Conservation (phyloP, 2,329 filamentous ascomycete species). For the Botrytis deweyae region DNA sequence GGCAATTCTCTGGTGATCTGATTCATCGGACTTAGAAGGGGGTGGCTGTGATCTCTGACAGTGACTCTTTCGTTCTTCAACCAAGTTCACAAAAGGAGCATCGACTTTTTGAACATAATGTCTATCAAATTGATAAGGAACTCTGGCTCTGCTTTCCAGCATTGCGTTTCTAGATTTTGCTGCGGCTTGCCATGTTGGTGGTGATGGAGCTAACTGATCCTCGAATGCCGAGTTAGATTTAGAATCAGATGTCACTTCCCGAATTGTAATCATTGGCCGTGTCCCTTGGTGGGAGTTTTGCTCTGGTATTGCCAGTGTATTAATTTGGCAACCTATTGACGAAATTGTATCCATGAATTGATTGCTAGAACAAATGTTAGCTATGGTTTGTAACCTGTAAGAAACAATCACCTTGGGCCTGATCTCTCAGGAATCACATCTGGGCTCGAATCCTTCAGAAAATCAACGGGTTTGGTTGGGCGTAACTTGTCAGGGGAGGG, state of each 20-base stretch:
- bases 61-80: constrained; percentile 20
- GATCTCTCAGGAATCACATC: neutral
- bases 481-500: constrained; percentile 22
- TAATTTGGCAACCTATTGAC: neutral
- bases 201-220: constrained; percentile 8
- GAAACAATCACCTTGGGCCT: neutral
- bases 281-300: neutral
- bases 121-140: neutral
- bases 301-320: neutral
- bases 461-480: constrained; percentile 24
- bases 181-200: constrained; percentile 3
- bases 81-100: constrained; percentile 17
- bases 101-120: neutral
- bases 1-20: constrained; percentile 19
- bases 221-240: neutral
- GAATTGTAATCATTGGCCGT: constrained; percentile 6
- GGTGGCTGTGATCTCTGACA: neutral
- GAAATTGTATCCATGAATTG: neutral
- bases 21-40: neutral
- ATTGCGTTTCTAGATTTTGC: neutral
- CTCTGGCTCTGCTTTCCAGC: constrained; percentile 3
- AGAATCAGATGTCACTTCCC: neutral
- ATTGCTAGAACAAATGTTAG: neutral
- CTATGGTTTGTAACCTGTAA: neutral
- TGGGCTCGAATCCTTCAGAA: constrained; percentile 22